phyloP scores from a whole-genome alignment of 176 grass and related monocot species.

The Hsuehochloa calcarea region DNA sequence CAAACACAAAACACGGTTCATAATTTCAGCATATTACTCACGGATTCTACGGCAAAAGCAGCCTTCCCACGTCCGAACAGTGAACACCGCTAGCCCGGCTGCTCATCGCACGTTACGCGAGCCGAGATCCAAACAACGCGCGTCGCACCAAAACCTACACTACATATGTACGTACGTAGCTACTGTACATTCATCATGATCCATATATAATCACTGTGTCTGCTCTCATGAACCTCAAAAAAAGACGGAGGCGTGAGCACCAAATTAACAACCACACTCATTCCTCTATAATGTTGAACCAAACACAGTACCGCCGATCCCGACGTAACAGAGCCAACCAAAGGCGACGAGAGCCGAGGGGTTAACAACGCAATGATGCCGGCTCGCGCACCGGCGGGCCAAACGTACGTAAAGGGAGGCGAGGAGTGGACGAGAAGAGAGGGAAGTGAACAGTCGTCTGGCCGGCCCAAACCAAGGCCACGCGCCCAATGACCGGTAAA shows the following conservation, averaged over 20 bases:
- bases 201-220: background rate
- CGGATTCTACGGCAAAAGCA: background rate
- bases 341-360: background rate
- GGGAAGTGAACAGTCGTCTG: slow-evolving; percentile 42
- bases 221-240: background rate
- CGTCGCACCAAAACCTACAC: background rate
- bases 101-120: background rate
- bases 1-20: too few relatives aligned
- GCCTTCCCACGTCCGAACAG: background rate
- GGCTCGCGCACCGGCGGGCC: background rate
- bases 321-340: slow-evolving; percentile 4
- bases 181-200: background rate
- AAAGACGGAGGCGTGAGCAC: background rate
- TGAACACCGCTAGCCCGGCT: background rate
- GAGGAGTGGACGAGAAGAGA: slow-evolving; percentile 3
- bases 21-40: too few relatives aligned
- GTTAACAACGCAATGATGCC: slow-evolving; percentile 18
- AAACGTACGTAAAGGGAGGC: slow-evolving; percentile 5
- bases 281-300: background rate
- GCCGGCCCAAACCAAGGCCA: background rate
- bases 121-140: background rate
- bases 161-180: background rate
- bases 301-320: slow-evolving; percentile 3
- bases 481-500: background rate
- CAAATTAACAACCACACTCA: background rate